These are phyloP conservation scores for Mallotus nudiflorus DNA, from an alignment of 345 rosid species.

Conservation along the genomic window DNA sequence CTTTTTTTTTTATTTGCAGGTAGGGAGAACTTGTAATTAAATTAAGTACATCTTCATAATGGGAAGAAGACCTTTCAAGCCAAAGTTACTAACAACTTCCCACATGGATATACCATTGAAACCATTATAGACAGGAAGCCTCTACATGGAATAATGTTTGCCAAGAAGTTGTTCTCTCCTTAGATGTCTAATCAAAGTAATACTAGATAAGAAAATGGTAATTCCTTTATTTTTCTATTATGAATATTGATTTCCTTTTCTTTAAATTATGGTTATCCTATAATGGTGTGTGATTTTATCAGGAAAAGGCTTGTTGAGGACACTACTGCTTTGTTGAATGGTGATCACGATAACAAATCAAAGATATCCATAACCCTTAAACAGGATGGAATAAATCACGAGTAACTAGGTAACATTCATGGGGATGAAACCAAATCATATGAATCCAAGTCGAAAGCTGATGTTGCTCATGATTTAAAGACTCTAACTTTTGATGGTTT, in stretches of 20 bases:
- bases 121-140: constrained; percentile 83
- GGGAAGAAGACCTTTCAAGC: constrained; percentile 88
- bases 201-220: constrained; percentile 43
- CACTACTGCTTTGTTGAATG: constrained; percentile 40
- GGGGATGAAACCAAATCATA: constrained; percentile 33
- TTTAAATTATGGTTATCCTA: constrained; percentile 14
- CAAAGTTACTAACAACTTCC: constrained; percentile 65
- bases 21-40: constrained; percentile 42
- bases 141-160: constrained; percentile 78
- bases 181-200: constrained; percentile 32
- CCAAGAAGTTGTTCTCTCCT: constrained; percentile 53
- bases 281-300: constrained; percentile 18
- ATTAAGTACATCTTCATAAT: constrained; percentile 38
- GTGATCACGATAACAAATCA: constrained; percentile 42
- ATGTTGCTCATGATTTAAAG: too few species aligned
- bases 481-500: constrained; percentile 27
- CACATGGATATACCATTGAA: constrained; percentile 77
- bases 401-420: constrained; percentile 28
- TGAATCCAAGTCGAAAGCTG: constrained; percentile 29
- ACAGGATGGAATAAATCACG: constrained; percentile 30
- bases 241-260: background rate
- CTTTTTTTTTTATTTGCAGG: constrained; percentile 50
- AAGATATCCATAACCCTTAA: constrained; percentile 31
- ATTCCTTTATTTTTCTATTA: constrained; percentile 11
- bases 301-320: constrained; percentile 56